Evolutionary conservation across 2,329 filamentous ascomycete genomes (phyloP), one percentile per base, ranked within the genome.

Genomic region (Chrysoporthe cubensis): DNA sequence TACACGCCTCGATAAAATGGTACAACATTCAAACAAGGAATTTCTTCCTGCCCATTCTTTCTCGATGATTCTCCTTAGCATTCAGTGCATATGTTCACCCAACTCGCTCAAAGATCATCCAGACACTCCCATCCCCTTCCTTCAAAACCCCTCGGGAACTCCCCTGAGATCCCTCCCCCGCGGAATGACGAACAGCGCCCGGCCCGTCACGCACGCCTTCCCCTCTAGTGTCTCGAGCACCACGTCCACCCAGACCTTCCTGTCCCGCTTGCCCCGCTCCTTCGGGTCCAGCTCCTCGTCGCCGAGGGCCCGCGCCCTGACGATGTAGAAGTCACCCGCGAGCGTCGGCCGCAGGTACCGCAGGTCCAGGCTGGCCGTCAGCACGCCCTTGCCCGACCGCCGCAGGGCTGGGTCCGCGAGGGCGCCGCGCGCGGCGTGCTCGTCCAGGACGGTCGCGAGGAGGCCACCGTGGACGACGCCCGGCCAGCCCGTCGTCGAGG

Each of bases 381-480:
- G 78, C 14, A 64, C 44, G n/a, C 68, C 68, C 40, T 26, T 26
- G n/a, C 48, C 40, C 73, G 86, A 84, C 44, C 83, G 84, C 57
- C 80, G 78, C 9, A 77, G 78, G 1, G 82, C 80, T 70, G 88
- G 81, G 43, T 76, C 74, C 58, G 78, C 75, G 66, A 88, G 79
- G 13, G 87, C 87, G 69, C 87, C 88, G 56, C 90, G 82, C n/a
- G 88, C 88, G 70, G 92, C 82, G 63, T 84, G 86, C 80, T 94
- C 91, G 76, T 92, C 87, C 48, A 94, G 78, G 3, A 92, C 77
- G 0, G 89, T 93, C 8, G 89, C 90, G 61, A 91, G 82, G 7
- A 85, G 82, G 16, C 91, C 91, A 66, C 91, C 91, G 79, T 95
- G 91, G 63, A 88, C 87, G 52, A 91, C 82, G 14, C 86, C 85